phyloP scores from a whole-genome alignment of 2,329 filamentous ascomycete genomes.

The Thermothelomyces thermophilus region DNA sequence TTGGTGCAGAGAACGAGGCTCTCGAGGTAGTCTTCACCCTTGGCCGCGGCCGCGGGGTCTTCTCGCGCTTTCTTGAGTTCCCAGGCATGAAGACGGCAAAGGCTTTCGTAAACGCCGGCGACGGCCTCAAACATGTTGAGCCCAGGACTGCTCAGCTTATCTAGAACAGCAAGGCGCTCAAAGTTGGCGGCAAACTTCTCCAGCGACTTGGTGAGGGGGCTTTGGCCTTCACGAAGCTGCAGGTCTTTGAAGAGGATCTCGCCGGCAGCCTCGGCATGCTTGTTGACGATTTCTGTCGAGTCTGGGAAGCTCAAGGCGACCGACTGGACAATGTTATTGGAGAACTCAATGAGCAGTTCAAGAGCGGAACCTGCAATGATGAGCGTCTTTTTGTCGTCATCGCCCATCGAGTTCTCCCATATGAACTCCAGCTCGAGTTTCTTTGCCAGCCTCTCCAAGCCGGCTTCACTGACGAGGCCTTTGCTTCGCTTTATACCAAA shows the following conservation, averaged over 20 bases:
- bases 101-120: constrained; percentile 63
- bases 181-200: constrained; percentile 67
- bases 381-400: constrained; percentile 47
- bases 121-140: constrained; percentile 75
- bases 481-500: constrained; percentile 37
- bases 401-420: constrained; percentile 48
- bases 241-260: constrained; percentile 62
- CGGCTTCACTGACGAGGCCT: constrained; percentile 65
- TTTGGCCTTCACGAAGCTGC: constrained; percentile 51
- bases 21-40: constrained; percentile 44
- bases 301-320: constrained; percentile 59
- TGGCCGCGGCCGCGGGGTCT: constrained; percentile 39
- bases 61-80: constrained; percentile 55
- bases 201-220: constrained; percentile 62
- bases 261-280: constrained; percentile 55
- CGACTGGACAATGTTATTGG: constrained; percentile 54
- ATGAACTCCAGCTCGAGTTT: constrained; percentile 59
- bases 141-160: constrained; percentile 62
- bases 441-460: constrained; percentile 63
- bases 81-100: constrained; percentile 63
- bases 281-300: constrained; percentile 50
- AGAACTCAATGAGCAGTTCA: constrained; percentile 54
- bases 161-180: constrained; percentile 60
- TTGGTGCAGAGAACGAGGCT: constrained; percentile 60
- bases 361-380: constrained; percentile 57